Conservation (phyloP, 345 rosid genomes). For the Pseudoturritis turrita region DNA sequence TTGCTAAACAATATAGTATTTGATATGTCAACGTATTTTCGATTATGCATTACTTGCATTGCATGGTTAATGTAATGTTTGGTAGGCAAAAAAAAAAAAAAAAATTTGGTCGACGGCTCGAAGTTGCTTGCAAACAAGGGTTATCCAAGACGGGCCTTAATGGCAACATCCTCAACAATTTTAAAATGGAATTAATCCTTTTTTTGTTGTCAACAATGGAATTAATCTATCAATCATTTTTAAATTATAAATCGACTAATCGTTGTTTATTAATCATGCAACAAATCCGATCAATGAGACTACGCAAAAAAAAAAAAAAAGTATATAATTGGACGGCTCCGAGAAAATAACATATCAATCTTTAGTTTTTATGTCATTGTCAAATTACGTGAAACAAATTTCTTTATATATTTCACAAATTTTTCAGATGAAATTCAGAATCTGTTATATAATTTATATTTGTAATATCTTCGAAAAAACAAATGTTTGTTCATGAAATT, state of each 20-base stretch:
- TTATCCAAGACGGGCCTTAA: slow-evolving; percentile 30
- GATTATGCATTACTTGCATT: slow-evolving; percentile 26
- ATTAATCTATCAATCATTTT: slow-evolving; percentile 6
- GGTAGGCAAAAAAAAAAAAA: slow-evolving; percentile 17
- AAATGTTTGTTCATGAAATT: not conserved
- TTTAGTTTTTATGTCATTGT: slow-evolving; percentile 15
- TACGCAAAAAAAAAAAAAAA: not conserved
- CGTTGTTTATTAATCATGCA: not conserved
- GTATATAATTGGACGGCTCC: slow-evolving; percentile 11
- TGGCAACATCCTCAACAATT: slow-evolving; percentile 31
- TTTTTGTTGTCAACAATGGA: too few relatives aligned
- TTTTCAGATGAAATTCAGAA: too few relatives aligned
- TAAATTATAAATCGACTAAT: not conserved
- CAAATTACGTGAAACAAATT: not conserved
- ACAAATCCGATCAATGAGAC: not conserved
- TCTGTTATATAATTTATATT: too few relatives aligned
- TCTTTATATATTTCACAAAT: not conserved
- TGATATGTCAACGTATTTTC: slow-evolving; percentile 19
- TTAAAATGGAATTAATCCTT: not conserved
- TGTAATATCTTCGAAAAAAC: too few relatives aligned
- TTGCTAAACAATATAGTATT: not conserved
- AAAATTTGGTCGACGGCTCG: not conserved
- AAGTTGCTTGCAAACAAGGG: slow-evolving; percentile 34
- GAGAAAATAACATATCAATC: slow-evolving; percentile 13
- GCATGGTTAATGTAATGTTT: slow-evolving; percentile 23